phyloP scores from a whole-genome alignment of 345 rosid genomes.

The Brassica juncea region DNA sequence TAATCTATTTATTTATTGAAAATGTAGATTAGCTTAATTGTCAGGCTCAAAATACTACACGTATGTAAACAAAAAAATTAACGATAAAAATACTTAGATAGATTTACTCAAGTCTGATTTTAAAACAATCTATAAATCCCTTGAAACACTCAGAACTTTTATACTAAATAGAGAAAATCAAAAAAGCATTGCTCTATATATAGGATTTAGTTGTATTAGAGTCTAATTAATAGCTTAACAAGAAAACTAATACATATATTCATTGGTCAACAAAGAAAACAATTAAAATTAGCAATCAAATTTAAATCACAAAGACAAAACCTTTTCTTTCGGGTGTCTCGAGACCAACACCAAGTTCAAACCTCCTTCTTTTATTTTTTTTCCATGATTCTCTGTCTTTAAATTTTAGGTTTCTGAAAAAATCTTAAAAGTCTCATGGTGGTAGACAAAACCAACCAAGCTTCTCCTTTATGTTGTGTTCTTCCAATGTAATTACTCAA shows the following conservation, averaged over 20 bases:
- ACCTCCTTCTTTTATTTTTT: not conserved
- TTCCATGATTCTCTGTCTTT: not conserved
- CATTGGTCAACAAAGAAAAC: not conserved
- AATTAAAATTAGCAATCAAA: not conserved
- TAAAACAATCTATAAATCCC: not conserved
- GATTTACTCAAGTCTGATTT: not conserved
- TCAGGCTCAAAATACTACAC: not conserved
- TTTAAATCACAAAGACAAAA: not conserved
- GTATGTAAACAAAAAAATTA: no score
- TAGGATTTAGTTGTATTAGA: not conserved
- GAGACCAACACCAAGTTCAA: not conserved
- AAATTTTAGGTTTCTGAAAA: not conserved
- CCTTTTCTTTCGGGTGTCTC: slow-evolving; percentile 2
- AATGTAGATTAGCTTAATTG: not conserved
- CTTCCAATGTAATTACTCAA: not conserved
- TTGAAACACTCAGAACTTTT: not conserved
- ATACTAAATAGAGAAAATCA: not conserved
- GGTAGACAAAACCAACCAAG: not conserved
- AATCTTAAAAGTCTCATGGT: not conserved
- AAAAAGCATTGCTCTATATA: not conserved
- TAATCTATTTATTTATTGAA: not conserved
- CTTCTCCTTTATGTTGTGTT: not conserved
- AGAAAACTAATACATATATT: not conserved
- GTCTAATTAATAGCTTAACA: not conserved
- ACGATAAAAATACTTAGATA: not conserved